Conservation (phyloP, 164 flowering plant species). For the Piper betle region DNA sequence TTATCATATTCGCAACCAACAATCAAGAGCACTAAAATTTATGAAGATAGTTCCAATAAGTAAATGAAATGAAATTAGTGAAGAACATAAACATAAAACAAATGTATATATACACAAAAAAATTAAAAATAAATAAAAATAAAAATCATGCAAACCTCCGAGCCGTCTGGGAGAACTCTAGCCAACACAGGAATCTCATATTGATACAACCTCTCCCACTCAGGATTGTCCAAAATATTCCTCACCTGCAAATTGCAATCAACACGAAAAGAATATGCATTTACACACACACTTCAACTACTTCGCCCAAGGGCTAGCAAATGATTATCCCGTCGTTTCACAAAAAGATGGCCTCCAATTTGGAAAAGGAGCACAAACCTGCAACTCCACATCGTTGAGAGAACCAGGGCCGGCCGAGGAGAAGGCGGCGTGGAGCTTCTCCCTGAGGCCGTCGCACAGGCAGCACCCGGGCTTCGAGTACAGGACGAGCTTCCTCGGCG, state of each 20-base stretch:
- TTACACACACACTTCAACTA: background rate
- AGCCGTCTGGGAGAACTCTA: conserved; percentile 63
- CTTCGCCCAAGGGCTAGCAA: background rate
- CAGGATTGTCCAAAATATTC: conserved; percentile 70
- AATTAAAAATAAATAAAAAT: background rate
- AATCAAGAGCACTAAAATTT: too few species aligned
- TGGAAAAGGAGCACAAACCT: conserved; percentile 24
- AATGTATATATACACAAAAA: too few species aligned
- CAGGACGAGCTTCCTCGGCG: conserved; percentile 37
- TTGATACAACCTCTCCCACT: conserved; percentile 81
- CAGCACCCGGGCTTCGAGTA: conserved; percentile 95
- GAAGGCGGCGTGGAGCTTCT: conserved; percentile 75
- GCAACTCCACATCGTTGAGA: conserved; percentile 55
- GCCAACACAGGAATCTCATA: conserved; percentile 96
- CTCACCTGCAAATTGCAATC: conserved; percentile 33
- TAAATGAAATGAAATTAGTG: too few species aligned
- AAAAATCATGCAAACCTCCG: conserved; percentile 44
- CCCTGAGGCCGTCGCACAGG: conserved; percentile 95
- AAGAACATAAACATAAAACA: too few species aligned
- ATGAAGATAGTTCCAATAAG: too few species aligned
- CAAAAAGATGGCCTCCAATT: background rate
- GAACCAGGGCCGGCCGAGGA: conserved; percentile 47
- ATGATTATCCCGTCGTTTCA: too few species aligned
- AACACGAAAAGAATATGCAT: conserved; percentile 8
- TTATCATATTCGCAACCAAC: too few species aligned